These are phyloP conservation scores for Quercus lobata DNA, from an alignment of 331 rosid species.

Conservation along the genomic window DNA sequence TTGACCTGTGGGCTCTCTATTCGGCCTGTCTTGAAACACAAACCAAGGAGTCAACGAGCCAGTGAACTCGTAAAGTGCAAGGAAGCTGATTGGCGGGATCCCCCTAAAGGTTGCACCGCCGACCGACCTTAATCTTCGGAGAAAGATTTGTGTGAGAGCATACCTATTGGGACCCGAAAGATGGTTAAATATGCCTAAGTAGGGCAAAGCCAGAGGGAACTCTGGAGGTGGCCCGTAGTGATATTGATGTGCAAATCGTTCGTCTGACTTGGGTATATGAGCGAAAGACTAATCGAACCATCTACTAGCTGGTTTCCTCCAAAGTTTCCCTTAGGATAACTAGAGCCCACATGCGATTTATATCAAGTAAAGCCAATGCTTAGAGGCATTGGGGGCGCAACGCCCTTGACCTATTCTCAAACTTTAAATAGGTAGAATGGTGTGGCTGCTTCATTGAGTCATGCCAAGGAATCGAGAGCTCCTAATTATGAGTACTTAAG, in stretches of 20 bases:
- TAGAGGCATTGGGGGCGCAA: slow-evolving; percentile 41
- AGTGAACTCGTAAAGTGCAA: too few species aligned
- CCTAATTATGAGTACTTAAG: background rate
- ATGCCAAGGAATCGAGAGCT: slow-evolving; percentile 31
- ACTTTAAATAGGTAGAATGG: slow-evolving; percentile 48
- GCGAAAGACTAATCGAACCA: slow-evolving; percentile 71
- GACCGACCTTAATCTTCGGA: slow-evolving; percentile 51
- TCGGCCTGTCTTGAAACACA: too few species aligned
- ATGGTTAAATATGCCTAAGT: too few species aligned
- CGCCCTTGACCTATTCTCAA: slow-evolving; percentile 46
- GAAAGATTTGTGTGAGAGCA: too few species aligned
- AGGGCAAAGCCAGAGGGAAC: too few species aligned
- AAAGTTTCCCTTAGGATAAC: too few species aligned
- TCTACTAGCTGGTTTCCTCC: too few species aligned
- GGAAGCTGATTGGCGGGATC: slow-evolving; percentile 35
- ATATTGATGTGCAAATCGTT: slow-evolving; percentile 61
- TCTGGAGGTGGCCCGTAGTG: slow-evolving; percentile 65
- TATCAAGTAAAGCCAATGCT: slow-evolving; percentile 49
- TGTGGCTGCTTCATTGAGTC: slow-evolving; percentile 26
- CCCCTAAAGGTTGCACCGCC: slow-evolving; percentile 38
- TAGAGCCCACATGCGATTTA: too few species aligned
- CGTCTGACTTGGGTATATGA: slow-evolving; percentile 71
- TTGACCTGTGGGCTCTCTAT: too few species aligned
- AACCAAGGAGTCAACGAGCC: too few species aligned
- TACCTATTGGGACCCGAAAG: too few species aligned